phyloP scores from a whole-genome alignment of 306 rosid genomes.

The Urtica urens region DNA sequence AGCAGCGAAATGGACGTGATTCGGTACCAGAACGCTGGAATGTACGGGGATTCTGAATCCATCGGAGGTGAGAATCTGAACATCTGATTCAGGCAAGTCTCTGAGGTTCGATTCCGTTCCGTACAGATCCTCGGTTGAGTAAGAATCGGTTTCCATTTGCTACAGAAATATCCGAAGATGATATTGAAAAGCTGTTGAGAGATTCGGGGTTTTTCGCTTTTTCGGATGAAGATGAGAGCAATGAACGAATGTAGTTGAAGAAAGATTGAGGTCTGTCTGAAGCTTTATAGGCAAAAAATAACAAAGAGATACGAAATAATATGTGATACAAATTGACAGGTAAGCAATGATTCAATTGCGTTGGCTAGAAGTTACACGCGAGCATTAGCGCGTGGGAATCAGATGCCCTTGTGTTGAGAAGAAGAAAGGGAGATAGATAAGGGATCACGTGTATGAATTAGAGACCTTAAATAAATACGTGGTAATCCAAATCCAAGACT shows the following conservation, averaged over 20 bases:
- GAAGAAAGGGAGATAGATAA: not conserved
- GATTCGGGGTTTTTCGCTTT: not conserved
- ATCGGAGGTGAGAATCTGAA: slow-evolving; percentile 48
- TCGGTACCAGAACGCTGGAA: slow-evolving; percentile 49
- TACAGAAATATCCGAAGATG: not conserved
- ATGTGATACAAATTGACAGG: not conserved
- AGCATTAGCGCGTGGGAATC: not conserved
- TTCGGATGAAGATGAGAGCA: not conserved
- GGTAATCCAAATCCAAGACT: not conserved
- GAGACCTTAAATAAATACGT: not conserved
- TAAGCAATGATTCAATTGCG: not conserved
- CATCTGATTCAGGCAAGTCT: slow-evolving; percentile 58
- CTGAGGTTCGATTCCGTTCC: slow-evolving; percentile 1
- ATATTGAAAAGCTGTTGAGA: too few species aligned
- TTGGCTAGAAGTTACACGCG: not conserved
- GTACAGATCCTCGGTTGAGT: slow-evolving; percentile 7
- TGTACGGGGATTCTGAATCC: slow-evolving; percentile 72
- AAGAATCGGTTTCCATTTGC: slow-evolving; percentile 13
- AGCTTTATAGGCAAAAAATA: not conserved
- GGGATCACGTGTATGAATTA: not conserved
- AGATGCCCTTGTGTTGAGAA: not conserved
- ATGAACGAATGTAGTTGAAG: not conserved
- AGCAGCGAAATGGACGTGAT: not conserved
- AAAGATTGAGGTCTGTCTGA: not conserved
- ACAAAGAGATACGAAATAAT: not conserved